Percentiles rank a stretch among this genome's conserved stretches.
phyloP scores from a whole-genome alignment of 805 yeast species.

The Ogataea haglerorum region DNA sequence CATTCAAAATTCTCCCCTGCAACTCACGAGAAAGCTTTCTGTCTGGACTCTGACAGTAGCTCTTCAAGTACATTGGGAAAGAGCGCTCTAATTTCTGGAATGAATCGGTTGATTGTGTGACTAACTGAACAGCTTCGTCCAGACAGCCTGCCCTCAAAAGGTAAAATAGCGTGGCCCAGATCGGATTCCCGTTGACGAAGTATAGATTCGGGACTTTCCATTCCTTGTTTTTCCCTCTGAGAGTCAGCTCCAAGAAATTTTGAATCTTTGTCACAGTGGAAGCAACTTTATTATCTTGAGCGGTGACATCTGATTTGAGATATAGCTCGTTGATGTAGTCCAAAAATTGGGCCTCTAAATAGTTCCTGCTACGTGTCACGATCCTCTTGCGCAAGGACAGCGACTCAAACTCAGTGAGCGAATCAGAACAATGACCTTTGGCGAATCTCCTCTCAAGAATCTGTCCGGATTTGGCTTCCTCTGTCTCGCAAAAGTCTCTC shows the following conservation, averaged over 20 bases:
- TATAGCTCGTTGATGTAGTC: slow-evolving; percentile 67
- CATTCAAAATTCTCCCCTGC: slow-evolving; percentile 66
- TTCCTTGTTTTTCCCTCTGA: slow-evolving; percentile 36
- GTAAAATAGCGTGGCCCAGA: slow-evolving; percentile 92
- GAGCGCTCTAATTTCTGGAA: slow-evolving; percentile 83
- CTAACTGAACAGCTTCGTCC: slow-evolving; percentile 72
- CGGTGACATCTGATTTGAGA: slow-evolving; percentile 34
- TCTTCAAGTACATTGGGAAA: slow-evolving; percentile 75
- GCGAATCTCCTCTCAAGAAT: slow-evolving; percentile 33
- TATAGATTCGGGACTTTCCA: slow-evolving; percentile 56
- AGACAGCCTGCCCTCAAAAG: slow-evolving; percentile 79
- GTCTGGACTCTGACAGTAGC: slow-evolving; percentile 56
- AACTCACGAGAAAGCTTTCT: slow-evolving; percentile 61
- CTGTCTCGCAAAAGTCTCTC: slow-evolving; percentile 40
- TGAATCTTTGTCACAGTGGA: slow-evolving; percentile 66
- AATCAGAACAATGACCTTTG: slow-evolving; percentile 27
- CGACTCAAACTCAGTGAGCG: slow-evolving; percentile 30
- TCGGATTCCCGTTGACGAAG: slow-evolving; percentile 76
- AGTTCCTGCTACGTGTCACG: slow-evolving; percentile 51
- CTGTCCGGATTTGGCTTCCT: slow-evolving; percentile 32
- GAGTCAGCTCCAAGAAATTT: slow-evolving; percentile 51
- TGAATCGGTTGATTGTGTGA: slow-evolving; percentile 58
- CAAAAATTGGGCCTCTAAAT: slow-evolving; percentile 74
- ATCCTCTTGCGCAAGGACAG: slow-evolving; percentile 42
- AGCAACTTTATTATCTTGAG: slow-evolving; percentile 34